Evolutionary conservation across 257 asterid genomes (phyloP).

Genomic region (Fraxinus quadrangulata): DNA sequence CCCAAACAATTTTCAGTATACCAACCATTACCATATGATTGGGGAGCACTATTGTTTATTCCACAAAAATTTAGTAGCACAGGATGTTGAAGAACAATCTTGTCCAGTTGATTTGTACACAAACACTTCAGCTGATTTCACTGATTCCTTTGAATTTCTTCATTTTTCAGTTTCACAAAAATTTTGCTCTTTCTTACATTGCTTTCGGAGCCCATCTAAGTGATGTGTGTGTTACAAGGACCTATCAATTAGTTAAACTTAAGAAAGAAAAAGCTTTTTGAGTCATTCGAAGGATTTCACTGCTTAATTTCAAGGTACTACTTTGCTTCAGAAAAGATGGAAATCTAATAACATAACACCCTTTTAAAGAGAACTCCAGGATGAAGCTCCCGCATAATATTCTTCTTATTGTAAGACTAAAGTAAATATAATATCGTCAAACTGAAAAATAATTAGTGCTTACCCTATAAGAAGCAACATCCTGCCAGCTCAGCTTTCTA

Average conservation of each 20-base stretch:
- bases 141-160: background rate
- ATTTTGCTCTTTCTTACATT: background rate
- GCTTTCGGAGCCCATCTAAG: background rate
- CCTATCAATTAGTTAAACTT: background rate
- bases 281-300: background rate
- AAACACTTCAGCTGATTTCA: background rate
- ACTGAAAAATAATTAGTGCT: slow-evolving; percentile 11
- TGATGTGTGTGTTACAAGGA: background rate
- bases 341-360: background rate
- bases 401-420: background rate
- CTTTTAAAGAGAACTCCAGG: background rate
- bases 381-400: background rate
- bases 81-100: background rate
- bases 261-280: background rate
- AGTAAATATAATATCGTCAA: background rate
- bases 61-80: background rate
- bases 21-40: background rate
- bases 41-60: background rate
- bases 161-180: background rate
- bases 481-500: slow-evolving; percentile 89
- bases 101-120: background rate
- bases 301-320: background rate
- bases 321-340: slow-evolving; percentile 10
- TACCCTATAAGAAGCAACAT: slow-evolving; percentile 85
- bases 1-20: background rate